phyloP scores from a whole-genome alignment of 441 rosid species.

The Aleurites moluccanus region DNA sequence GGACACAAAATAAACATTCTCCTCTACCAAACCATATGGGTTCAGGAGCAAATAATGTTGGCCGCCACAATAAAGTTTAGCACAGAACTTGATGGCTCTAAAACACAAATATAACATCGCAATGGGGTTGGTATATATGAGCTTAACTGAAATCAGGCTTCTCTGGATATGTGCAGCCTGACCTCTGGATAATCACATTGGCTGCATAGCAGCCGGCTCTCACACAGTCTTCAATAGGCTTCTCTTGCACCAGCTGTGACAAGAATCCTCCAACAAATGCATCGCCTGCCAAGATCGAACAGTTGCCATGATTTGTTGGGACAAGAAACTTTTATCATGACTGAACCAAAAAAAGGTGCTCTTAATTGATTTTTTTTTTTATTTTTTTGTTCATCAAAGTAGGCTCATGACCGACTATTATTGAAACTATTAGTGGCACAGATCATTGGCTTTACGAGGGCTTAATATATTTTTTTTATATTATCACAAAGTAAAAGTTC shows the following conservation, averaged over 20 bases:
- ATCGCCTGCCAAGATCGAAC: constrained; percentile 54
- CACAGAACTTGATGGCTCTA: neutral
- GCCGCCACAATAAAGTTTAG: neutral
- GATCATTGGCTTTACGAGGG: too few species aligned
- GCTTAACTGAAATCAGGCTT: constrained; percentile 53
- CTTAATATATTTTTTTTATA: too few species aligned
- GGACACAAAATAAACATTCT: neutral
- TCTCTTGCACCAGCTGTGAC: constrained; percentile 77
- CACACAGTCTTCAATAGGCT: constrained; percentile 70
- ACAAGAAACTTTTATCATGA: neutral
- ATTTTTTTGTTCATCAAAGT: neutral
- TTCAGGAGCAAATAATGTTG: constrained; percentile 16
- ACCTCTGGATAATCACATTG: constrained; percentile 84
- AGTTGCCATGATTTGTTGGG: neutral
- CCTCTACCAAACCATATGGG: constrained; percentile 20
- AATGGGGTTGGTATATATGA: neutral
- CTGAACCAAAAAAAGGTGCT: neutral
- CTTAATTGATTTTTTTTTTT: neutral
- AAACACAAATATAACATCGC: neutral
- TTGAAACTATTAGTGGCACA: too few species aligned
- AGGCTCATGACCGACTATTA: too few species aligned
- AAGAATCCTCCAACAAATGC: constrained; percentile 96
- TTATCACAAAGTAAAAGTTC: too few species aligned
- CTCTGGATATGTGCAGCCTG: constrained; percentile 87
- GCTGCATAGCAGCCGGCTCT: constrained; percentile 88